phyloP scores from a whole-genome alignment of 129 eudicot genomes.

The Lonicera japonica region DNA sequence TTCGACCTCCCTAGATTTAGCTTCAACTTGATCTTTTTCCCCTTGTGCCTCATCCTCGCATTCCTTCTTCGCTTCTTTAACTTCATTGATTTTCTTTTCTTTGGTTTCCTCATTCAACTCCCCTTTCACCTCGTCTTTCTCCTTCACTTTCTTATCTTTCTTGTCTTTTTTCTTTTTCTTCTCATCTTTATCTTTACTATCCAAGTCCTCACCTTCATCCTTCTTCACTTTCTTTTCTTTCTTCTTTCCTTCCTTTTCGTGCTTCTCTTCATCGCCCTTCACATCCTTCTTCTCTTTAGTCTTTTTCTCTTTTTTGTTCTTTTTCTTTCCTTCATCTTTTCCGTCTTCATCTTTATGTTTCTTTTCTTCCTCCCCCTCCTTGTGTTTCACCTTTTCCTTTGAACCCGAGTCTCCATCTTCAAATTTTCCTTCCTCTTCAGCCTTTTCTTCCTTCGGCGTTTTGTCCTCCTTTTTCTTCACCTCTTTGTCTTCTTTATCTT shows the following conservation, averaged over 20 bases:
- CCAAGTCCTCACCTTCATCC: constrained; percentile 11
- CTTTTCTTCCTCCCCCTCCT: constrained; percentile 18
- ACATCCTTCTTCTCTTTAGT: constrained; percentile 19
- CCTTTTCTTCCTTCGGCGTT: constrained; percentile 15
- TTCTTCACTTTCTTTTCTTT: constrained; percentile 16
- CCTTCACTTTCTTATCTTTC: constrained; percentile 11
- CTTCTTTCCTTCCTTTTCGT: constrained; percentile 9
- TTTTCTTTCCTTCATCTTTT: constrained; percentile 18
- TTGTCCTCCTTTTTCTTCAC: constrained; percentile 17
- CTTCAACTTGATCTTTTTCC: constrained; percentile 19
- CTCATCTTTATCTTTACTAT: constrained; percentile 9
- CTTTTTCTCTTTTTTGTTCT: constrained; percentile 13
- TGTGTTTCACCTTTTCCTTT: constrained; percentile 18
- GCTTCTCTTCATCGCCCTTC: constrained; percentile 12
- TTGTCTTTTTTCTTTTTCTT: constrained; percentile 10
- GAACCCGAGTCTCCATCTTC: constrained; percentile 12
- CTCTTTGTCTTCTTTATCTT: constrained; percentile 13
- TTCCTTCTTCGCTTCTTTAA: constrained; percentile 13
- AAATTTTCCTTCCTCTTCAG: constrained; percentile 10
- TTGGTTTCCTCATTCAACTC: constrained; percentile 4
- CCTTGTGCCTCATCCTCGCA: constrained; percentile 13
- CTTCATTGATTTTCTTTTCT: constrained; percentile 15
- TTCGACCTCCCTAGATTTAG: constrained; percentile 39
- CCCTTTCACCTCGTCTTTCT: constrained; percentile 7
- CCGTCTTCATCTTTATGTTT: constrained; percentile 16